Evolutionary conservation across 2,329 filamentous ascomycete genomes (phyloP).

Genomic region (Aspergillus pseudoviridinutans): DNA sequence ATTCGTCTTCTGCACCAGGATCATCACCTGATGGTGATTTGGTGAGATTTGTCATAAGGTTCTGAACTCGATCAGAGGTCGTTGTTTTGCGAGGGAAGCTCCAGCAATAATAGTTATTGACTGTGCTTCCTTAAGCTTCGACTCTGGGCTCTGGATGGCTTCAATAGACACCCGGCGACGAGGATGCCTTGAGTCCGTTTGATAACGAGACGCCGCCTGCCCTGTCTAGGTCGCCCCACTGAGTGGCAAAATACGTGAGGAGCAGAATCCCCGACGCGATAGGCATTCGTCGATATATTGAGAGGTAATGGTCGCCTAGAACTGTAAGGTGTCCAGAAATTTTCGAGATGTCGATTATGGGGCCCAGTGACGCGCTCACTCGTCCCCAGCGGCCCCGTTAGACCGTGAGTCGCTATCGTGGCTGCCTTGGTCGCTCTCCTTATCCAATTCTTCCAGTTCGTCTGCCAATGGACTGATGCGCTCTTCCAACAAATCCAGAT

Average conservation of each 20-base stretch:
- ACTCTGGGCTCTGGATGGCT: not conserved
- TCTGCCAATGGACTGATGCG: slow-evolving; percentile 79
- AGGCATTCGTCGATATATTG: not conserved
- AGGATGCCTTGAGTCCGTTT: not conserved
- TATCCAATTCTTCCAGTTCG: slow-evolving; percentile 46
- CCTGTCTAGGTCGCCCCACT: not conserved
- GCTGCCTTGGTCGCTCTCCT: slow-evolving; percentile 23
- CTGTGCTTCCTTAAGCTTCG: not conserved
- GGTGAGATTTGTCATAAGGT: not conserved
- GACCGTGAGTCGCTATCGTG: slow-evolving; percentile 21
- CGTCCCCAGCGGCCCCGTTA: slow-evolving; percentile 18
- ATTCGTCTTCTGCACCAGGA: no score
- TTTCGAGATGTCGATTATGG: not conserved
- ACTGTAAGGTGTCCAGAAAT: not conserved
- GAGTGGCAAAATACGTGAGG: not conserved
- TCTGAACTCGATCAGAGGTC: not conserved
- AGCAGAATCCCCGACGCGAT: not conserved
- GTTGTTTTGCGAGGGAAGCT: not conserved
- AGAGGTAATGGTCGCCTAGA: not conserved
- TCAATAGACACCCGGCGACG: not conserved
- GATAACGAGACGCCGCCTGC: not conserved
- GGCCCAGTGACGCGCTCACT: slow-evolving; percentile 19
- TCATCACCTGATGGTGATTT: not conserved
- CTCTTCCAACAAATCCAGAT: slow-evolving; percentile 81
- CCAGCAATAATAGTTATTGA: not conserved